These are phyloP conservation scores for Sclerotinia nivalis DNA, from an alignment of 2,329 filamentous ascomycete species.

Conservation along the genomic window DNA sequence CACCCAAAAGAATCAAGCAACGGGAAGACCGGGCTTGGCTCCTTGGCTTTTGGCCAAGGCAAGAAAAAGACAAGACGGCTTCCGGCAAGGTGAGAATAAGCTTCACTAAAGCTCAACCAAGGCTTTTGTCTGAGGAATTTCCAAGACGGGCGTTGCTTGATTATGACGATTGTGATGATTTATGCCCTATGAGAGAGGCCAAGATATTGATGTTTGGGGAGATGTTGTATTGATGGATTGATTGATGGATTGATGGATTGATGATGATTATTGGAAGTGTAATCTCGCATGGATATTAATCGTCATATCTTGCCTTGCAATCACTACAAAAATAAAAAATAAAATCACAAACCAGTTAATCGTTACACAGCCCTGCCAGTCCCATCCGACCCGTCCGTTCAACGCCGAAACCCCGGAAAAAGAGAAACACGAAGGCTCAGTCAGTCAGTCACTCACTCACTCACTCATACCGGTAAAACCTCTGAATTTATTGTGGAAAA, in stretches of 20 bases:
- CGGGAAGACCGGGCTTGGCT: slow-evolving; percentile 13
- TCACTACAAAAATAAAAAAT: background rate
- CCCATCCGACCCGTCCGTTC: no score
- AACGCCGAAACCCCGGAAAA: slow-evolving; percentile 8
- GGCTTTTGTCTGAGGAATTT: background rate
- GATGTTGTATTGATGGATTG: background rate
- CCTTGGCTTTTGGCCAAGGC: background rate
- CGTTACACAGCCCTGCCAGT: background rate
- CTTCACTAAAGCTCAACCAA: background rate
- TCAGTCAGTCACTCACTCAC: no score
- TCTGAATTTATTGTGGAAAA: background rate
- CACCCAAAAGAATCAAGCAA: slow-evolving; percentile 4
- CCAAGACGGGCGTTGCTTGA: background rate
- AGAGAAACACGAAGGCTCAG: background rate
- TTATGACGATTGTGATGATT: background rate
- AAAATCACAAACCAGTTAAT: no score
- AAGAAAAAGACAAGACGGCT: background rate
- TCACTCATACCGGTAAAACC: background rate
- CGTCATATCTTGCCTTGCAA: background rate
- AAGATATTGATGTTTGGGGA: background rate
- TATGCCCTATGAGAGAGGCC: background rate
- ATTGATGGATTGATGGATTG: background rate
- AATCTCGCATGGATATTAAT: background rate
- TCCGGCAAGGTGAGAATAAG: background rate
- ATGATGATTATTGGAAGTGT: background rate